phyloP scores from a whole-genome alignment of 2,329 filamentous ascomycete species.

The Ophiostoma sp. region DNA sequence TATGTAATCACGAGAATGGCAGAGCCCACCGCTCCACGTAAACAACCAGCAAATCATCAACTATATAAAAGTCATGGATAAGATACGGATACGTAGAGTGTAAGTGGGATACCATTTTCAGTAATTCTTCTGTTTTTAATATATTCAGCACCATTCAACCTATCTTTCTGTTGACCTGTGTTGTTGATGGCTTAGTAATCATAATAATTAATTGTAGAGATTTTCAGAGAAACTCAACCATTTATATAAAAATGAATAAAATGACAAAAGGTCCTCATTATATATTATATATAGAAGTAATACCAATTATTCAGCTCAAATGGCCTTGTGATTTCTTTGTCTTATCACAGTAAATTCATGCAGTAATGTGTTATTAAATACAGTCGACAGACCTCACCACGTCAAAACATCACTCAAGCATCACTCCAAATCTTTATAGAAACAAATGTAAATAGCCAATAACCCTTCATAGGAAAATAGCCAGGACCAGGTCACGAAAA shows the following conservation, averaged over 20 bases:
- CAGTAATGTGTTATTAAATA: neutral
- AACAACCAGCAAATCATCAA: conserved; percentile 1
- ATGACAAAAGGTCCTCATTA: too few relatives aligned
- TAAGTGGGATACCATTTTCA: neutral
- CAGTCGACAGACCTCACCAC: neutral
- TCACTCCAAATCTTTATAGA: too few relatives aligned
- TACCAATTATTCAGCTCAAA: too few relatives aligned
- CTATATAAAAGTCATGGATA: neutral
- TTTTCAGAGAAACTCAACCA: too few relatives aligned
- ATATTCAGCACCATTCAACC: neutral
- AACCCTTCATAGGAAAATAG: conserved; percentile 18
- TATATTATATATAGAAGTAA: too few relatives aligned
- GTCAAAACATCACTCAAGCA: neutral
- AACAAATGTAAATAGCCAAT: neutral
- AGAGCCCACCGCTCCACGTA: neutral
- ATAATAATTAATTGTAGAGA: too few relatives aligned
- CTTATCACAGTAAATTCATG: neutral
- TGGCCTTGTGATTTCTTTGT: neutral
- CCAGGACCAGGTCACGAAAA: conserved; percentile 17
- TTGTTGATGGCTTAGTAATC: too few relatives aligned
- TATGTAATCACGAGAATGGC: neutral
- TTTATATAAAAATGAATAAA: too few relatives aligned
- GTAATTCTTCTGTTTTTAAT: neutral
- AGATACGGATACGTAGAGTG: conserved; percentile 7
- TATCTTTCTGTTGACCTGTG: neutral